phyloP scores from a whole-genome alignment of 345 rosid genomes.

The Populus deltoides region DNA sequence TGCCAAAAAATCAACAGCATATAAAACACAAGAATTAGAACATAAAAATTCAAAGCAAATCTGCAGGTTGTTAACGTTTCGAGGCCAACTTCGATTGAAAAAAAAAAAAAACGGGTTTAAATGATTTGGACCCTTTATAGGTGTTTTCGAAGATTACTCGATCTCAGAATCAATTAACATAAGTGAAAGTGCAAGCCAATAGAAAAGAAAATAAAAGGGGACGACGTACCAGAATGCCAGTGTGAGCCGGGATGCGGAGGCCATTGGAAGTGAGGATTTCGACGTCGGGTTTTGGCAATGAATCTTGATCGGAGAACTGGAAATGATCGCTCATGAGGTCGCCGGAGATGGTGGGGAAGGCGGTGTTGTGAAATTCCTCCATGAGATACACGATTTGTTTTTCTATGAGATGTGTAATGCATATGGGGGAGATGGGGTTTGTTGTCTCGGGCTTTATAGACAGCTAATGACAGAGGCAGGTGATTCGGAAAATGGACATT shows the following conservation, averaged over 20 bases:
- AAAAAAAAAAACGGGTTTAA: background rate
- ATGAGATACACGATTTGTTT: background rate
- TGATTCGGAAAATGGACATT: too few relatives aligned
- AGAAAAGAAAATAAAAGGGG: background rate
- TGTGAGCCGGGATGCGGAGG: constrained; percentile 65
- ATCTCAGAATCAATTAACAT: background rate
- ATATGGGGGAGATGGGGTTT: background rate
- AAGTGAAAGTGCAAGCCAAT: background rate
- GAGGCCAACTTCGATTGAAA: background rate
- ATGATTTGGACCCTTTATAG: background rate
- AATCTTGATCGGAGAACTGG: constrained; percentile 9
- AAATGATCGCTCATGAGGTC: background rate
- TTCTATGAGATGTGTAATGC: background rate
- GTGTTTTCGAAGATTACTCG: background rate
- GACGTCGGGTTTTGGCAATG: constrained; percentile 50
- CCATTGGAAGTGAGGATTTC: constrained; percentile 67
- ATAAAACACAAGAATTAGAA: background rate
- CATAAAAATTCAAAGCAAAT: background rate
- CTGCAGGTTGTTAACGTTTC: background rate
- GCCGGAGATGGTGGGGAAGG: constrained; percentile 24
- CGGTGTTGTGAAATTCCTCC: background rate
- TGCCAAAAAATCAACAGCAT: constrained; percentile 7
- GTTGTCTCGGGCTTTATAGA: background rate
- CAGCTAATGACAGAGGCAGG: background rate
- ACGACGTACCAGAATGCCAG: constrained; percentile 51